These are phyloP conservation scores for Pyrrhoderma noxium DNA, from an alignment of 1,284 basidiomycete genomes.

Conservation along the genomic window DNA sequence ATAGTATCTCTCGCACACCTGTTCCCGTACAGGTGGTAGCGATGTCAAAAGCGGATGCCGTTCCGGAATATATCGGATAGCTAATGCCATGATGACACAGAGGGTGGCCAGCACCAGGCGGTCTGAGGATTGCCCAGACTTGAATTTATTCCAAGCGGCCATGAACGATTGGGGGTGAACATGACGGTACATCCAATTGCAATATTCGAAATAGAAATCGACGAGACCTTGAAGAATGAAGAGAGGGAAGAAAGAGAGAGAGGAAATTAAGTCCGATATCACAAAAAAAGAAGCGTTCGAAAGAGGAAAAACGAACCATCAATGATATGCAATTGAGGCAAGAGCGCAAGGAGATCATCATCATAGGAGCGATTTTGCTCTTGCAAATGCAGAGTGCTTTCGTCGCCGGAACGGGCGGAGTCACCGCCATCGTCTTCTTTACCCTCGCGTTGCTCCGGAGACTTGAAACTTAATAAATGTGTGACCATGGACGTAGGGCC, in stretches of 20 bases:
- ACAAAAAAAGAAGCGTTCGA: conserved; percentile 1
- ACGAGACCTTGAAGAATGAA: conserved; percentile 37
- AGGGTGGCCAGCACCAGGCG: conserved; percentile 63
- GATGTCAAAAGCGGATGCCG: conserved; percentile 47
- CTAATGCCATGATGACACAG: conserved; percentile 62
- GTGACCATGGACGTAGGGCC: conserved; percentile 66
- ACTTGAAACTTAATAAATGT: conserved; percentile 51
- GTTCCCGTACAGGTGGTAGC: conserved; percentile 39
- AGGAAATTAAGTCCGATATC: not conserved
- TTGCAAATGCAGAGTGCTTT: not conserved
- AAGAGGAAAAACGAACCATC: conserved; percentile 35
- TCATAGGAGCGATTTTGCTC: conserved; percentile 38
- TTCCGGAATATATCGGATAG: conserved; percentile 62
- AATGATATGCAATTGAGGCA: conserved; percentile 58
- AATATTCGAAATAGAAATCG: conserved; percentile 72
- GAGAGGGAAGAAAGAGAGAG: not conserved
- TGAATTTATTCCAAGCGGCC: conserved; percentile 64
- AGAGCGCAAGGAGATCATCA: conserved; percentile 56
- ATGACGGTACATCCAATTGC: conserved; percentile 78
- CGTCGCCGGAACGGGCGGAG: conserved; percentile 5
- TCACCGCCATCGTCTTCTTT: conserved; percentile 28
- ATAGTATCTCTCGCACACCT: conserved; percentile 57
- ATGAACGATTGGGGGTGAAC: conserved; percentile 57
- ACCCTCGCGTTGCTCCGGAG: conserved; percentile 32
- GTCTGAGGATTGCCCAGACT: conserved; percentile 54